Base-by-base conservation (phyloP, 768 basidiomycete species). In the Termitomyces sp. region DNA sequence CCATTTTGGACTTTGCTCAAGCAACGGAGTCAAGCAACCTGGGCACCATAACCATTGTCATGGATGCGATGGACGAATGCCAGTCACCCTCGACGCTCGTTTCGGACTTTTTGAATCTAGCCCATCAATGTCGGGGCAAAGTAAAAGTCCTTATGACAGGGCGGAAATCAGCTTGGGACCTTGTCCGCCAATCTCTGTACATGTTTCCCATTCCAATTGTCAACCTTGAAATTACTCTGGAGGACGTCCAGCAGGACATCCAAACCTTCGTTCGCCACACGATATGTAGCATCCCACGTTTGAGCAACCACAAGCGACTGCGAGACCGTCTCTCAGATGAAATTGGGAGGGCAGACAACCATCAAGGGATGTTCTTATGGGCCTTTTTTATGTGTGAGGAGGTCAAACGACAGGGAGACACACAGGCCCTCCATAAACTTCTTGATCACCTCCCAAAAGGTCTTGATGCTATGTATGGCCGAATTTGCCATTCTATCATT, bases 291-390 rank as follows among this genome's bases (percentile, higher is more conserved):
- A 47, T 46, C 4, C 23, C 19, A 35, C 54, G 34, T 46, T 27
- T 54, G 34, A 19, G 14, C 16, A 11, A 8, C 1, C 37, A 55
- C 19, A 2, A 47, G 27, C 5, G 4, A 14, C n/a, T 55, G 16
- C 54, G 27, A 32, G 44, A 29, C 10, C 27, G 34, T 12, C 45
- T 55, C 25, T 47, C n/a, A 7, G 40, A 45, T 16, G 45, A 49
- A 38, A 53, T 58, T 6, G 46, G 45, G 3, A 42, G 38, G 29
- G 25, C 29, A 17, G 43, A 46, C 1, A 58, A 58, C 43, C 57
- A 58, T 40, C 57, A 54, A 42, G 57, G 57, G 21, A 58, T 58
- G 52, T 58, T 58, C 17, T 45, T 58, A 17, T 58, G 57, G 57
- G 52, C 46, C 25, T 58, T 27, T 31, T 44, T 53, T 4, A 53